Evolutionary conservation across 306 rosid genomes (phyloP), one percentile per base, ranked within the genome.

Genomic region (Lablab purpureus): DNA sequence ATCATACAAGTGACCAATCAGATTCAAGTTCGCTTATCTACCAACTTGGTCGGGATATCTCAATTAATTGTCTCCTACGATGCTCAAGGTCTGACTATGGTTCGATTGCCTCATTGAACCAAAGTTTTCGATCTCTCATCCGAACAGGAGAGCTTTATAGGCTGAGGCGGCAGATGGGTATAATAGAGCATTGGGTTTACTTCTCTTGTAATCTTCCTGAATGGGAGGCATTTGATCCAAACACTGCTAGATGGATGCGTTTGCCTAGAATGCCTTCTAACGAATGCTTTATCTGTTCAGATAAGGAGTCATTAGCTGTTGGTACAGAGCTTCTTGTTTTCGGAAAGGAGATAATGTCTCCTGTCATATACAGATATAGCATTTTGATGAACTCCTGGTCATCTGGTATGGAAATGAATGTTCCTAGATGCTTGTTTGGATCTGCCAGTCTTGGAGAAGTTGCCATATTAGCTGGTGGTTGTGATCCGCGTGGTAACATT

Each of bases 311-410:
- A 0, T 79, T 89, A 74, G 97, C 93, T 2, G 96, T 92, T 84
- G 97, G 97, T 14, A 90, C 93, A 0, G 92, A 92, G 67, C 96
- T 92, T 74, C 96, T 92, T 71, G 93, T 92, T 80, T 92, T 92
- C 49, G 97, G 96, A 45, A 89, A 79, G 87, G 97, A 84, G 79
- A 82, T 84, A 67, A 45, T 47, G 41, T 82, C 93, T 77, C 88
- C 87, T 73, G 87, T 87, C 76, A 87, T 92, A 78, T 85, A 89
- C 80, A 89, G 81, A 66, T 92, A 92, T 32, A 86, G 91, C 79
- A 88, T 92, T 87, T 76, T 89, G 74, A 88, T 88, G 10, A 82
- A 90, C 75, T 36, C 78, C 2, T 92, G 97, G 97, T 73, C 95
- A 52, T 73, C 85, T 0, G 93, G 92, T 19, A 81, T 72, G 85